Evolutionary conservation across 768 basidiomycete species (phyloP), one percentile per base, ranked within the genome.

Genomic region (Termitomyces eurrhizus): DNA sequence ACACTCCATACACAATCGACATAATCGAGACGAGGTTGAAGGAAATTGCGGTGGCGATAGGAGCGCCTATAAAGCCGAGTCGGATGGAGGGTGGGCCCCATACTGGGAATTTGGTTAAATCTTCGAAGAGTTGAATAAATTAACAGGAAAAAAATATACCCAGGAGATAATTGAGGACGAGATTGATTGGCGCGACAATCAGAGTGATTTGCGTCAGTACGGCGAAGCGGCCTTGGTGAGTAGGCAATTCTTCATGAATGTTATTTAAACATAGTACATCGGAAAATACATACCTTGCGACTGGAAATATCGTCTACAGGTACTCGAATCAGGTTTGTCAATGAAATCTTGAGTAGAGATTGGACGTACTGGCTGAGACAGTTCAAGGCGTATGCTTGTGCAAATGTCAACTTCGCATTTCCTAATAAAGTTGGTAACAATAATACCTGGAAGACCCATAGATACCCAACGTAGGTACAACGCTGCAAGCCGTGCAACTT

Each of bases 51-150:
- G 94, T 94, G 1, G 95, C 90, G 21, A 98, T 79, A 0, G 96
- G 96, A 4, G 95, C 96, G 14, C 96, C 96, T 55, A 91, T 85
- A 73, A 92, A 99, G 1, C 95, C 95, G 3, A 98, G 77, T 14
- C 90, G 80, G 58, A 97, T 75, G 4, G 84, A 77, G 39, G 82
- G 76, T 0, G 93, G 93, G 1, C 93, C 93, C 93, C 92, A 94
- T 0, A 95, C 92, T 80, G 24, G 21, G 51, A 56, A 44, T 11
- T 5, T 8, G 21, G 65, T 64, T 7, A 44, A 53, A 32, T 42
- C 52, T 13, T 26, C 11, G 7, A 21, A 6, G n/a, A 46, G 45
- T 29, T 54, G 44, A 2, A 11, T 13, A 32, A 24, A 46, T 16
- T 21, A 7, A 8, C 18, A 57, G 7, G n/a, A 32, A 45, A 18